Percentiles rank a stretch among this genome's conserved stretches.
phyloP scores from a whole-genome alignment of 2,329 filamentous ascomycete genomes.

The Penicillium concentricum region DNA sequence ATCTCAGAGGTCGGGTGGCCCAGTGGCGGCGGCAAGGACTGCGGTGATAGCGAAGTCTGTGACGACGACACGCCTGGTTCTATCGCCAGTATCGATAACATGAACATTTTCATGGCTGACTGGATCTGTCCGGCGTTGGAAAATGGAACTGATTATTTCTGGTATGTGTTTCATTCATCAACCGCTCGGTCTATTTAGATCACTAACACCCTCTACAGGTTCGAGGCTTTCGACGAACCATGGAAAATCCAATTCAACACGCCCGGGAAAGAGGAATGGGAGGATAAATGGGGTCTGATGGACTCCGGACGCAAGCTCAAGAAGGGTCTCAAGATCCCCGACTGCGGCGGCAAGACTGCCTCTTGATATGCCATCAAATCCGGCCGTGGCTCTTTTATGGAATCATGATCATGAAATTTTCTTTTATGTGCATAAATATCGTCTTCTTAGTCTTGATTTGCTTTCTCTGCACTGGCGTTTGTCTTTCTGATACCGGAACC shows the following conservation, averaged over 20 bases:
- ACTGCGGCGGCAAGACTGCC: conserved; percentile 75
- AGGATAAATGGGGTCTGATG: conserved; percentile 94
- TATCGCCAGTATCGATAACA: conserved; percentile 73
- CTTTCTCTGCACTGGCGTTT: not conserved
- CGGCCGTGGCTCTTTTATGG: conserved; percentile 8
- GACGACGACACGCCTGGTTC: conserved; percentile 57
- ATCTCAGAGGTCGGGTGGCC: conserved; percentile 95
- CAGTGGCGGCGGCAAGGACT: conserved; percentile 74
- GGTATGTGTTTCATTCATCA: conserved; percentile 52
- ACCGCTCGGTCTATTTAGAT: not conserved
- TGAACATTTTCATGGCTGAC: conserved; percentile 82
- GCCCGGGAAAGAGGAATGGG: conserved; percentile 67
- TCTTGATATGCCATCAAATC: conserved; percentile 22
- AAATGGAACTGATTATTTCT: conserved; percentile 91
- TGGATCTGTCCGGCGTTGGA: conserved; percentile 79
- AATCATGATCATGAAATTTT: conserved; percentile 21
- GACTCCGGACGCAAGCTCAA: conserved; percentile 83
- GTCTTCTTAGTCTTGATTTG: not conserved
- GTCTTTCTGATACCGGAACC: not conserved
- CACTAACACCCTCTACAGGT: conserved; percentile 50
- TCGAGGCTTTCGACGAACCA: conserved; percentile 93
- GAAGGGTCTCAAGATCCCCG: conserved; percentile 76
- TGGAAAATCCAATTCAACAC: conserved; percentile 82
- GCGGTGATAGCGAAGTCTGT: conserved; percentile 62
- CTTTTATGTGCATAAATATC: conserved; percentile 3